Evolutionary conservation across 495 filamentous ascomycete species (phyloP).

Genomic region (Talaromyces wortmannii): DNA sequence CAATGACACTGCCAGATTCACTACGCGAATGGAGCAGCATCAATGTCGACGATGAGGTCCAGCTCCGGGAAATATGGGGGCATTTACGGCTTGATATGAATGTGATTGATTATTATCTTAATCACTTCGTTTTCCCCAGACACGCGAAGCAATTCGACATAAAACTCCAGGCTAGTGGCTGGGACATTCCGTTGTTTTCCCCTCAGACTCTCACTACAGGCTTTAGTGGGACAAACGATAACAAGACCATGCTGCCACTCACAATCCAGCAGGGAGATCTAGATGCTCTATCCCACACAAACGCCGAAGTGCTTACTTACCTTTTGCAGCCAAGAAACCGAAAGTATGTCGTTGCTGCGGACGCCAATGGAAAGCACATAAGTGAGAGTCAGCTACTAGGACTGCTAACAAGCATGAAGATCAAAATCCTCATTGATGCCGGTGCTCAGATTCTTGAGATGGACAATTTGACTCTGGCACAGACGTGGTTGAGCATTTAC

Average conservation of each 20-base stretch:
- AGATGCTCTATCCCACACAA: constrained; percentile 48
- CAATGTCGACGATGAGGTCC: constrained; percentile 47
- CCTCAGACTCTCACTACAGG: constrained; percentile 41
- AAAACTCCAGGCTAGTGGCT: constrained; percentile 60
- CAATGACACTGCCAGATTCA: constrained; percentile 21
- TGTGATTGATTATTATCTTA: constrained; percentile 55
- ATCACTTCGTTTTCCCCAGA: constrained; percentile 53
- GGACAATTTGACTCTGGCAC: constrained; percentile 40
- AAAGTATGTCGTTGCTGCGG: constrained; percentile 1
- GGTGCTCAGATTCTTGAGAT: constrained; percentile 64
- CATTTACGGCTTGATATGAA: constrained; percentile 39
- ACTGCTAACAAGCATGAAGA: constrained; percentile 40
- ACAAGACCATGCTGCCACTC: constrained; percentile 48
- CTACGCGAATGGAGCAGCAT: constrained; percentile 45
- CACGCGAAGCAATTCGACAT: constrained; percentile 53
- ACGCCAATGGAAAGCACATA: constrained; percentile 1
- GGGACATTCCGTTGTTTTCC: constrained; percentile 45
- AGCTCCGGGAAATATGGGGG: constrained; percentile 40
- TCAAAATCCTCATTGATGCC: constrained; percentile 58
- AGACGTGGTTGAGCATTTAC: constrained; percentile 39
- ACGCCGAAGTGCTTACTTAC: constrained; percentile 53
- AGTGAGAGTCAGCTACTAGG: constrained; percentile 11
- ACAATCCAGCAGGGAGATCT: constrained; percentile 50
- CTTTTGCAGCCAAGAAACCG: constrained; percentile 32
- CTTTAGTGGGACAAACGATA: constrained; percentile 71